These are phyloP conservation scores for Leccinum boreale DNA, from an alignment of 768 basidiomycete species.

Conservation along the genomic window DNA sequence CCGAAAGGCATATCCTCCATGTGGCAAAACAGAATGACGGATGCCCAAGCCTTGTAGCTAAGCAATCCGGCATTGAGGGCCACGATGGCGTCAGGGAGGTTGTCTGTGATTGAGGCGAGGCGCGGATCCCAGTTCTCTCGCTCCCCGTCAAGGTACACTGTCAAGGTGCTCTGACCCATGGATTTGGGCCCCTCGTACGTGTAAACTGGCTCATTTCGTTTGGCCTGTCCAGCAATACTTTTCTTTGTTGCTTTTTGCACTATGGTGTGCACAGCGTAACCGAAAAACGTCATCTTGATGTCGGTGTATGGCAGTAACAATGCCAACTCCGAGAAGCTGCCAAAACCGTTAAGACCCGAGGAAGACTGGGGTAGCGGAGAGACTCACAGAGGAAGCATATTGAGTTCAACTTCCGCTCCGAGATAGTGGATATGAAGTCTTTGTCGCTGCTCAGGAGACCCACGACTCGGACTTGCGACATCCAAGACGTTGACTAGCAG, in stretches of 20 bases:
- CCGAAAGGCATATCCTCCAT: conserved; percentile 31
- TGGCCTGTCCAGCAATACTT: conserved; percentile 31
- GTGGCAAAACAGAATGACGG: conserved; percentile 32
- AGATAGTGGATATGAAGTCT: conserved; percentile 35
- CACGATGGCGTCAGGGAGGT: conserved; percentile 40
- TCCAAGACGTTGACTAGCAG: conserved; percentile 35
- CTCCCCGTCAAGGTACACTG: conserved; percentile 34
- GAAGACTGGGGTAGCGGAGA: not conserved
- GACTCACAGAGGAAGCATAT: conserved; percentile 40
- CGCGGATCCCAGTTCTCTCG: conserved; percentile 27
- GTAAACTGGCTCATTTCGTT: conserved; percentile 29
- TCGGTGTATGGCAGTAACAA: conserved; percentile 44
- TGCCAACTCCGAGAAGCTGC: conserved; percentile 45
- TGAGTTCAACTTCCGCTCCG: conserved; percentile 39
- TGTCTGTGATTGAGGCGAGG: conserved; percentile 13
- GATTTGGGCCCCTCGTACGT: conserved; percentile 35
- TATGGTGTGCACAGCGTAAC: conserved; percentile 31
- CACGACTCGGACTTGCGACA: conserved; percentile 23
- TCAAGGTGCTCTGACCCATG: conserved; percentile 37
- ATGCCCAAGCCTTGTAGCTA: conserved; percentile 36
- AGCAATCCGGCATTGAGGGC: conserved; percentile 40
- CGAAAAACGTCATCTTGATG: conserved; percentile 41
- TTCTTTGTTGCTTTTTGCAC: conserved; percentile 31
- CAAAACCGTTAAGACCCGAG: not conserved
- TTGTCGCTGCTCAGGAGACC: conserved; percentile 22